Evolutionary conservation across 805 yeast species (phyloP).

Genomic region (Lachancea fermentati): DNA sequence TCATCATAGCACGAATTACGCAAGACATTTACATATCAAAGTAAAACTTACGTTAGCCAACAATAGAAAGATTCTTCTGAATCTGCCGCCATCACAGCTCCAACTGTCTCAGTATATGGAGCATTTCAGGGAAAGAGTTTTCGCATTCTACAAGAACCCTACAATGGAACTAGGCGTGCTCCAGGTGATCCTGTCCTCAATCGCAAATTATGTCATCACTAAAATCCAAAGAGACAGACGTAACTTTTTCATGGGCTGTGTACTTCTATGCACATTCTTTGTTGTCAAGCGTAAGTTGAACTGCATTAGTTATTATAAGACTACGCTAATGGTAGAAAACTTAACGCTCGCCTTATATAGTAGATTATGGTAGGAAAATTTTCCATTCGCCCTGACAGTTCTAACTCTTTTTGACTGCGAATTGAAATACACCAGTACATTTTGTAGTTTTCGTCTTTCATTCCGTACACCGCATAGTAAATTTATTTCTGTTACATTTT

Average conservation of each 20-base stretch:
- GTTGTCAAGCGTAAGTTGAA: neutral
- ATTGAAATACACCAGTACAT: too few relatives aligned
- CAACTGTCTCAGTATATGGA: neutral
- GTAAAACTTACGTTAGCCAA: conserved; percentile 8
- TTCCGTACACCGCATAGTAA: too few relatives aligned
- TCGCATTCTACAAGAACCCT: conserved; percentile 37
- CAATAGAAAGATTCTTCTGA: conserved; percentile 15
- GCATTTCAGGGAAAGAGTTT: conserved; percentile 19
- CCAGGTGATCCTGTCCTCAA: conserved; percentile 38
- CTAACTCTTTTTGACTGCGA: too few relatives aligned
- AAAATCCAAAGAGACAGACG: conserved; percentile 1
- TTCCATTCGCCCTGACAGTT: too few relatives aligned
- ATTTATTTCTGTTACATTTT: too few relatives aligned
- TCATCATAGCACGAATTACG: conserved; percentile 26
- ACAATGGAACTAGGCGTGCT: conserved; percentile 44
- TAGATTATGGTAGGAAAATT: neutral
- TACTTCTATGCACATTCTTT: neutral
- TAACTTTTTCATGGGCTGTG: neutral
- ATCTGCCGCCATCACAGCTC: conserved; percentile 1
- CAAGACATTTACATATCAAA: too few relatives aligned
- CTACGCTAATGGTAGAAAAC: neutral
- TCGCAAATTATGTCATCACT: conserved; percentile 55
- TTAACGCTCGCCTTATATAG: neutral
- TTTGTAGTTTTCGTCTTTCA: too few relatives aligned
- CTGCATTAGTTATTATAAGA: neutral